phyloP scores from a whole-genome alignment of 306 rosid genomes.

The Morella rubra region DNA sequence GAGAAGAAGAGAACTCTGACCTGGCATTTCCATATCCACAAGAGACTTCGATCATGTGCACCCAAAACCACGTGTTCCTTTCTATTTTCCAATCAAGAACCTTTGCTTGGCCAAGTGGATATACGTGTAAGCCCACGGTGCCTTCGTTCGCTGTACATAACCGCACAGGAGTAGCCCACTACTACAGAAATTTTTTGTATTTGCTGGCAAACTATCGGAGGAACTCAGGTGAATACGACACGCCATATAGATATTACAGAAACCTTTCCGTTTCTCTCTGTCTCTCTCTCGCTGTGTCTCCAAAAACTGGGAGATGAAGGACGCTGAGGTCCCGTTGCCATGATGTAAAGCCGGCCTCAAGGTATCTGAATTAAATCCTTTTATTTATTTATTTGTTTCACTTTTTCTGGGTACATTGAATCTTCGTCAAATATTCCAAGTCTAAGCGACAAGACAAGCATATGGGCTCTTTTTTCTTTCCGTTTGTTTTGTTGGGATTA shows the following conservation, averaged over 20 bases:
- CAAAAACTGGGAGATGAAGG: background rate
- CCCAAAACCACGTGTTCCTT: background rate
- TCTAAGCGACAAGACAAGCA: constrained; percentile 32
- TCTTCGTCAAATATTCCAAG: constrained; percentile 29
- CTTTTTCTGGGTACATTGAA: constrained; percentile 24
- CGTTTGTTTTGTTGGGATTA: constrained; percentile 20
- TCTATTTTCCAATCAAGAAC: background rate
- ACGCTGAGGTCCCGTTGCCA: background rate
- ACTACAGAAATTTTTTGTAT: background rate
- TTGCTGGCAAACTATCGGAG: background rate
- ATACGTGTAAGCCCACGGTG: background rate
- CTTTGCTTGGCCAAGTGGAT: background rate
- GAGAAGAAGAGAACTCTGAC: no score
- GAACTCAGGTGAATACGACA: background rate
- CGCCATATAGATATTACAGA: background rate
- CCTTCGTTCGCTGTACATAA: no score
- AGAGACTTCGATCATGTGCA: no score
- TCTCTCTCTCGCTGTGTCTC: background rate
- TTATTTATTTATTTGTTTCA: background rate
- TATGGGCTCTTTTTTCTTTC: constrained; percentile 2
- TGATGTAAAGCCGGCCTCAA: background rate
- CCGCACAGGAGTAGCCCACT: background rate
- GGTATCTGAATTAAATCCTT: constrained; percentile 28
- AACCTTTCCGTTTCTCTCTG: background rate
- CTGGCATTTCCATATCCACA: no score